Base-by-base conservation (phyloP, 805 yeast genomes). In the Clavispora santaluciae region DNA sequence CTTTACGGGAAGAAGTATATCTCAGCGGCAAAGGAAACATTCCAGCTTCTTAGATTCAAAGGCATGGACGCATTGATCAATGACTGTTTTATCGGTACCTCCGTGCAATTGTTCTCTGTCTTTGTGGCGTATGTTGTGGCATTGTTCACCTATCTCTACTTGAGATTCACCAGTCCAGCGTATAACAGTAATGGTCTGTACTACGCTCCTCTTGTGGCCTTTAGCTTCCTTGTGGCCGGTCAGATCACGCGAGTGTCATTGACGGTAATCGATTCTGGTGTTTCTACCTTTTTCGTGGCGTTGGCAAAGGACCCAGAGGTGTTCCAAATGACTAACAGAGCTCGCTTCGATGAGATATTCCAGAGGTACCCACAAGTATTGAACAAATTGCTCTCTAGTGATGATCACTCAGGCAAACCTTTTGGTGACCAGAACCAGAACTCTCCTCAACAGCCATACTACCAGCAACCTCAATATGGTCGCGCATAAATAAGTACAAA, bases 21-120 rank as follows among this genome's bases (percentile, higher is more conserved):
- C 36, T 68, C 71, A 22, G 81, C 95, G 1, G 90, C 96, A 1
- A 83, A 75, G 52, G 91, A 86, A 44, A 85, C 97, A 0, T 83
- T 89, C 78, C 77, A 79, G 52, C 71, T 90, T 62, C 61, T 90
- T 50, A 75, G 83, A 54, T 79, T 72, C 57, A 84, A 87, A 59
- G 96, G 96, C 24, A 70, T 86, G 60, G 89, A 86, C 60, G 90
- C 93, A 1, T 65, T 91, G 51, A 77, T 88, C 46, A 89, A 86
- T 55, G 96, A 90, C 61, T 83, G 87, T 49, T 72, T 90, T 45
- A 81, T 90, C 40, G 81, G 81, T 46, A 80, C 90, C 2, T 85
- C 95, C 0, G 64, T 89, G 47, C 78, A 81, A n/a, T 77, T 90
- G 50, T 90, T 83, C 56, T 66, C 93, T 0, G 58, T 84, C 35